Base-by-base conservation (phyloP, 495 filamentous ascomycete genomes). In the Penicillium subrubescens region DNA sequence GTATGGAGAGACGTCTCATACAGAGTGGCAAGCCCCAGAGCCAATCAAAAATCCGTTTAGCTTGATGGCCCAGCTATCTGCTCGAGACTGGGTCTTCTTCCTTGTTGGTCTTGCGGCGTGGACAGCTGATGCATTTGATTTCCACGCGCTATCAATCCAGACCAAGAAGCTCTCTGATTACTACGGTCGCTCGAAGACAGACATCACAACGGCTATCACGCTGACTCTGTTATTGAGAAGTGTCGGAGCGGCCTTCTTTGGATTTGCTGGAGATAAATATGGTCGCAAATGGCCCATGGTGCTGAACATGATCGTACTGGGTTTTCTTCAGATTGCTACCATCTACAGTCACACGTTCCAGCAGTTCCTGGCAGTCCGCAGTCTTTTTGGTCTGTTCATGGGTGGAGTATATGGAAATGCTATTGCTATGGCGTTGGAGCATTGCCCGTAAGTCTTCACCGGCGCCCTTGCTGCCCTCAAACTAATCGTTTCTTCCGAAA, bases 251-350 rank as follows among this genome's bases (percentile, higher is more conserved):
- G 87, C 83, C 5, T 70, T 84, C 67, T 92, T 93, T 57, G 91
- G 91, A 51, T 79, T 94, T 29, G 86, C 88, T 1, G 89, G 88
- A 55, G 91, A 94, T 67, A 83, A 82, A 25, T 92, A 84, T 74
- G 90, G 90, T n/a, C 84, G 90, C 51, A 92, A 92, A 77, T 94
- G 89, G 86, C 89, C 90, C 8, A 90, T 92, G 88, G 86, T 92
- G 12, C 57, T 84, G 64, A 92, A 92, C 73, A 86, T 92, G 83
- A 75, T 91, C 43, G 71, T 81, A 33, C 77, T 87, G n/a, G 84
- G 86, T 8, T 63, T 86, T 5, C 76, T 94, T 37, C 88, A 93
- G 73, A 84, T 93, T 64, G 89, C 83, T 4, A 92, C 90, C 21
- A 90, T 90, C 65, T 94, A 90, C 70, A 84, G 84, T 68, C 57